Percentiles rank a stretch among this genome's conserved stretches.
phyloP scores from a whole-genome alignment of 2,329 filamentous ascomycete species.

The Aspergillus persii region DNA sequence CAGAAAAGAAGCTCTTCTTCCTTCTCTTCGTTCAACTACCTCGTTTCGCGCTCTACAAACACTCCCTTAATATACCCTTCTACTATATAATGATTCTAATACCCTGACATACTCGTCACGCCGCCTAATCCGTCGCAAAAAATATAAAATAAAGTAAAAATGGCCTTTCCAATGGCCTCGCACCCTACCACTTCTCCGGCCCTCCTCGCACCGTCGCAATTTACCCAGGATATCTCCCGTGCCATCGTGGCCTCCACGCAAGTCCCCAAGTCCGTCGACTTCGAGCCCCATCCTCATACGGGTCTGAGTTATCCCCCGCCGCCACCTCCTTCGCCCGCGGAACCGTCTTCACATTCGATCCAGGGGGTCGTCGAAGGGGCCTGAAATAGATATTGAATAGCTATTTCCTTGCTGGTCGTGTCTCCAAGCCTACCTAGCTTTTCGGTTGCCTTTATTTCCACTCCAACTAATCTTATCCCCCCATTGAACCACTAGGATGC shows the following conservation, averaged over 20 bases:
- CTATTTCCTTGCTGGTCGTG: background rate
- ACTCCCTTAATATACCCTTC: background rate
- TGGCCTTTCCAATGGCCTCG: conserved; percentile 17
- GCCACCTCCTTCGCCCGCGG: conserved; percentile 32
- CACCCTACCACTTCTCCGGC: conserved; percentile 19
- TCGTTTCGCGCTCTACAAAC: background rate
- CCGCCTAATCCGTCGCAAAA: background rate
- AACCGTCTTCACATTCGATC: conserved; percentile 10
- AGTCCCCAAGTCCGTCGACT: conserved; percentile 29
- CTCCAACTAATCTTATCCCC: too few relatives aligned
- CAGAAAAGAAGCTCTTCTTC: background rate
- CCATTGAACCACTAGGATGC: too few relatives aligned
- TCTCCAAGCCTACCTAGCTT: background rate
- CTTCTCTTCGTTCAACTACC: background rate
- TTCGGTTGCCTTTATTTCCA: too few relatives aligned
- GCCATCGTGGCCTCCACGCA: conserved; percentile 37
- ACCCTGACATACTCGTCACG: background rate
- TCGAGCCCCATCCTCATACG: conserved; percentile 26
- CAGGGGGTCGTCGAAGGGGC: conserved; percentile 5
- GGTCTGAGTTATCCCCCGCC: conserved; percentile 26
- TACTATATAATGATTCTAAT: background rate
- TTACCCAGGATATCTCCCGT: conserved; percentile 39
- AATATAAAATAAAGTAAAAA: background rate
- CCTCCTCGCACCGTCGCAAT: conserved; percentile 23
- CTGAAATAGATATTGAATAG: background rate